Evolutionary conservation across 257 asterid species (phyloP).

Genomic region (Eustoma russellianum): DNA sequence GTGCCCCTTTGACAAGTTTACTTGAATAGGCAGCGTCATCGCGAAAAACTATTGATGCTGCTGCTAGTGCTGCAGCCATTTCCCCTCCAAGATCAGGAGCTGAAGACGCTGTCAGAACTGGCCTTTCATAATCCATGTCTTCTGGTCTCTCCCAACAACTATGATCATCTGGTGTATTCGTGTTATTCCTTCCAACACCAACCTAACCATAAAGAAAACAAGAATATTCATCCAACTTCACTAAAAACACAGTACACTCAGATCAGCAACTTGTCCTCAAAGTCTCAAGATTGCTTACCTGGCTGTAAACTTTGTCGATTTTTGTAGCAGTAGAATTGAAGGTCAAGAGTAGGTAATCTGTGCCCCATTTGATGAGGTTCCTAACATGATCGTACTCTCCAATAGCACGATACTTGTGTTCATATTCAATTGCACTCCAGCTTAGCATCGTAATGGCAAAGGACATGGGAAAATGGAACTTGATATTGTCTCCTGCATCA

Average conservation of each 20-base stretch:
- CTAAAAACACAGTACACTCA: neutral
- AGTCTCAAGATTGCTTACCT: conserved; percentile 24
- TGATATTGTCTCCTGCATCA: conserved; percentile 78
- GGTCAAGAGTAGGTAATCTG: conserved; percentile 68
- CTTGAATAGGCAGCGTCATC: conserved; percentile 39
- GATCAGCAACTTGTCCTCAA: neutral
- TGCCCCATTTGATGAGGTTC: conserved; percentile 87
- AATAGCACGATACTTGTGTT: conserved; percentile 58
- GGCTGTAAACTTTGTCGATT: conserved; percentile 57
- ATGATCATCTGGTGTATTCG: conserved; percentile 77
- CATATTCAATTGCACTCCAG: conserved; percentile 88
- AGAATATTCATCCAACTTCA: neutral
- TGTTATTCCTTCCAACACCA: conserved; percentile 50
- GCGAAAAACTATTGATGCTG: conserved; percentile 83
- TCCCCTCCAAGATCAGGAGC: conserved; percentile 81
- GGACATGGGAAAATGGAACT: conserved; percentile 82
- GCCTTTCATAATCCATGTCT: conserved; percentile 66
- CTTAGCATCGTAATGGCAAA: conserved; percentile 91
- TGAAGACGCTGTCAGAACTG: conserved; percentile 28
- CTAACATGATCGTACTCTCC: conserved; percentile 63
- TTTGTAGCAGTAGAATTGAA: conserved; percentile 65
- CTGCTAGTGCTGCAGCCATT: conserved; percentile 78
- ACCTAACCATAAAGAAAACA: conserved; percentile 26
- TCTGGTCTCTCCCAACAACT: conserved; percentile 86
- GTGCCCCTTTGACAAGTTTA: conserved; percentile 47